Evolutionary conservation across 305 asterid genomes (phyloP), one percentile per base, ranked within the genome.

Genomic region (Nicotiana rustica): DNA sequence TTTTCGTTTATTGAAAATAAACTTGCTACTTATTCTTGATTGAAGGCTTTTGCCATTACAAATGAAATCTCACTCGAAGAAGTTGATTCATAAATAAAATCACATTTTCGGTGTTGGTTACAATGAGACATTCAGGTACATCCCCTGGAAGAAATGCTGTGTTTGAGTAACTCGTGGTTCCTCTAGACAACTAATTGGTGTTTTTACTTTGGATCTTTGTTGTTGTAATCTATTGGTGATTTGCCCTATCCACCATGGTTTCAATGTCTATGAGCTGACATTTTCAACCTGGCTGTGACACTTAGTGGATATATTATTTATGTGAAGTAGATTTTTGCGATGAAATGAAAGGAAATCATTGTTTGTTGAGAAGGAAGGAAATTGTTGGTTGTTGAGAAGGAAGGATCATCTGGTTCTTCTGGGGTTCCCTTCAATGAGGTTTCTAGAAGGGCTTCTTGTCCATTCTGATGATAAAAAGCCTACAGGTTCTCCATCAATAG

Each of bases 171-270:
- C 35, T 10, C 15, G 4, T 13, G 59, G 77, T 69, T 64, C 78
- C 78, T 41, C 18, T 70, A 38, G 18, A 69, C 77, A 69, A 69
- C 77, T 69, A 38, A 38, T 18, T 69, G 33, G 77, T 69, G 77
- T 38, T 55, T 69, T 38, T 69, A n/a, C 35, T 69, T 38, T 38
- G 60, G 21, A 33, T 18, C 33, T 44, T 70, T 70, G 36, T 70
- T 44, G 19, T 10, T 44, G 78, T 19, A 19, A 44, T 44, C 60
- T 71, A 15, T 56, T 71, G 60, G 60, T 19, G 33, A 71, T 71
- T 71, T 44, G 36, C 70, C 41, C 25, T 71, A 18, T 71, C 12
- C 38, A 5, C 19, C 25, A 12, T 71, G 61, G 59, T 71, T 19
- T 44, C 38, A 18, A 19, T 71, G 78, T 71, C 44, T 44, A 15